Evolutionary conservation across 1,284 basidiomycete genomes (phyloP), one percentile per base, ranked within the genome.

Genomic region (Entoloma clypeatum): DNA sequence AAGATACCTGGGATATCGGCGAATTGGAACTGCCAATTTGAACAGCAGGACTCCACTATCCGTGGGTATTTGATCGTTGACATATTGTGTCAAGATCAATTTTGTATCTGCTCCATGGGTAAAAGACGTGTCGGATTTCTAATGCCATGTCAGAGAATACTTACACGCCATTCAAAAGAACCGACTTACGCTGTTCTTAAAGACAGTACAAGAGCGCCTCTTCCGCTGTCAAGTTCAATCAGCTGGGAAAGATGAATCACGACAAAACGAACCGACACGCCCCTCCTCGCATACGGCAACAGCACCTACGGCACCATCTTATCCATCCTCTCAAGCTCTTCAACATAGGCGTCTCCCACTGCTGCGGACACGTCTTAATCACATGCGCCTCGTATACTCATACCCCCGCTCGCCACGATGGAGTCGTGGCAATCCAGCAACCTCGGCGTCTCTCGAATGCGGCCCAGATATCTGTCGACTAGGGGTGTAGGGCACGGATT

Each of bases 31-130:
- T 0, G 92, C 91, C 0, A 95, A 88, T 54, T 92, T 88, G 68
- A 86, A 91, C 3, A 99, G 69, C 3, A 99, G 70, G 0, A 98
- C 93, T 99, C 95, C 19, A 99, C 70, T 32, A 94, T 79, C 1
- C 94, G 82, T 10, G 98, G 66, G 54, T 90, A 92, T 49, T 87
- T 85, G 56, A 99, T 97, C 1, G 92, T 93, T 2, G 86, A 98
- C 90, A 61, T 99, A 99, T 72, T 92, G 86, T 2, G 81, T 72
- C 14, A 99, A 72, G 47, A 99, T 94, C 51, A 92, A 81, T 53
- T 88, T 88, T 0, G 96, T 99, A 50, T 94, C 92, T 2, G 93
- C 92, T 7, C 94, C 96, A 0, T 95, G 96, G 59, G 95, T 9
- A 99, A 78, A 0, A 99, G 74, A 3, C 95, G 86, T 56, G 83